Evolutionary conservation across 371 early-diverging fungal genomes (phyloP).

Genomic region (Lichtheimia ramosa): DNA sequence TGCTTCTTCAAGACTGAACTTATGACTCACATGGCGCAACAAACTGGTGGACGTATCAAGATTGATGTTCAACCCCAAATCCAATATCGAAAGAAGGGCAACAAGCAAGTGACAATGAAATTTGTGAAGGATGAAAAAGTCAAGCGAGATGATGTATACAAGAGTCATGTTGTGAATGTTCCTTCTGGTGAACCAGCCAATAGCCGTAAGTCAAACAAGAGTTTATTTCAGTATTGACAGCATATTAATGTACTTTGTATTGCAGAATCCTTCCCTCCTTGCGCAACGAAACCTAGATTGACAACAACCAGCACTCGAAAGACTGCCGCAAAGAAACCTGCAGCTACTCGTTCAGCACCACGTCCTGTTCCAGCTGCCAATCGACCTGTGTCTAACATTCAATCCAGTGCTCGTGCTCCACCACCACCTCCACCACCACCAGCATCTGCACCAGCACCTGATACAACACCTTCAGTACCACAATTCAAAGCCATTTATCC

Average conservation of each 20-base stretch:
- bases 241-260: background rate
- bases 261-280: slow-evolving; percentile 60
- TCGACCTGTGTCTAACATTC: slow-evolving; percentile 24
- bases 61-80: slow-evolving; percentile 60
- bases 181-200: slow-evolving; percentile 69
- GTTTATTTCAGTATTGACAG: background rate
- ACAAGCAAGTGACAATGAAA: slow-evolving; percentile 73
- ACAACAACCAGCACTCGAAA: slow-evolving; percentile 26
- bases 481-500: slow-evolving; percentile 77
- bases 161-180: slow-evolving; percentile 75
- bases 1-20: slow-evolving; percentile 86
- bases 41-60: slow-evolving; percentile 57
- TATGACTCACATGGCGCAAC: slow-evolving; percentile 61
- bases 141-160: slow-evolving; percentile 62
- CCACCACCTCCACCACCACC: slow-evolving; percentile 66
- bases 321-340: slow-evolving; percentile 23
- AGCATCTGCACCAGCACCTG: slow-evolving; percentile 45
- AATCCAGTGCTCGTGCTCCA: slow-evolving; percentile 18
- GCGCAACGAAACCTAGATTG: slow-evolving; percentile 45
- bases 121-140: slow-evolving; percentile 74
- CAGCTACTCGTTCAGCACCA: slow-evolving; percentile 21
- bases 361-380: slow-evolving; percentile 15
- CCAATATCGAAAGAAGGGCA: slow-evolving; percentile 76
- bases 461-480: slow-evolving; percentile 50
- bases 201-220: slow-evolving; percentile 41